Base-by-base conservation (phyloP, 2,329 filamentous ascomycete species). In the Aspergillus clavatus region DNA sequence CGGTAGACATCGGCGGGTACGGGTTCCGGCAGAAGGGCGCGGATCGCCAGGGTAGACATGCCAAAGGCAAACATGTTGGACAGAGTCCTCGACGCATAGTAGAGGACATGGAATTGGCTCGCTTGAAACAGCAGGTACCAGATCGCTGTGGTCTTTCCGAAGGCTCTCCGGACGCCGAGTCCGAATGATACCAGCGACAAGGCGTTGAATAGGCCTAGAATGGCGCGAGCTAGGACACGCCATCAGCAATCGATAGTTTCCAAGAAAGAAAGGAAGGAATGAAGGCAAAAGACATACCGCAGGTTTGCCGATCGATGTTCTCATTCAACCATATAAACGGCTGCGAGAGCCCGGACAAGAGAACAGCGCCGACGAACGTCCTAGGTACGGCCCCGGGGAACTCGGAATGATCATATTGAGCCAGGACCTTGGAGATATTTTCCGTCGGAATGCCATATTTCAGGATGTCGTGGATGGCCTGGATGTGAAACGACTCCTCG, bases 21-120 rank as follows among this genome's bases (percentile, higher is more conserved):
- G 5, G 59, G 55, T 18, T 72, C 72, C 12, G 77, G 72, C 2
- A 83, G 69, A 36, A 80, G 61, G 46, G 68, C 71, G 29, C 72
- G 65, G 38, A 81, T 58, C 7, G 67, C 68, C 7, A 69, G 36
- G 1, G 68, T 73, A 26, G 65, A 65, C 47, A 96, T 71, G 7
- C 82, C 81, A 71, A 97, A 93, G 16, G 93, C 90, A 69, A 96
- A 95, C 86, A 94, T 95, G 65, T 98, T 98, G 2, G 93, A 93
- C 53, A 98, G 72, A 2, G 89, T 93, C 49, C 93, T 79, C 12
- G 89, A 93, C 11, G 90, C 85, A 72, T 98, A 98, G 69, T 89
- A 98, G 50, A 93, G 77, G 50, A 95, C 72, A 69, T 98, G 93
- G 61, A 98, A 98, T 67, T 97, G 91, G 66, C 82, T 84, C 1